These are phyloP conservation scores for Boletus mariae DNA, from an alignment of 1,284 basidiomycete species.

Conservation along the genomic window DNA sequence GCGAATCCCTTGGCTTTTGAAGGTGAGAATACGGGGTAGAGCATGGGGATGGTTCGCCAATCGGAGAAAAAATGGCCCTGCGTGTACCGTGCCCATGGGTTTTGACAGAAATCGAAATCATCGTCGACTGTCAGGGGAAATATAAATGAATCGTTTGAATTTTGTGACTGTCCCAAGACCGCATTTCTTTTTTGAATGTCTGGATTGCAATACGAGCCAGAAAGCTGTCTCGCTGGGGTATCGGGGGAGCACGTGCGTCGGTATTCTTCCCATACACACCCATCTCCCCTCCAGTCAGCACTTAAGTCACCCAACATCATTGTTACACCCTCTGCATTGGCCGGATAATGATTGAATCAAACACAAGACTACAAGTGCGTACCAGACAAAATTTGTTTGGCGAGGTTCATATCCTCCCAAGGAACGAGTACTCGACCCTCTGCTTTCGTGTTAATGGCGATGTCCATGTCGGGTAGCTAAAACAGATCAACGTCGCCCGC, in stretches of 20 bases:
- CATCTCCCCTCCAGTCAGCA: conserved; percentile 79
- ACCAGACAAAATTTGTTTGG: conserved; percentile 53
- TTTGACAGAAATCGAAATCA: conserved; percentile 71
- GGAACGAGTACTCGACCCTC: conserved; percentile 89
- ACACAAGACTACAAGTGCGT: conserved; percentile 14
- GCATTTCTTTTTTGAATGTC: conserved; percentile 13
- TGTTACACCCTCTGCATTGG: conserved; percentile 49
- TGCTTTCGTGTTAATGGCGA: conserved; percentile 87
- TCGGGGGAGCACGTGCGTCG: conserved; percentile 81
- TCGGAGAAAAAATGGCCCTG: conserved; percentile 96
- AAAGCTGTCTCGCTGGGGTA: conserved; percentile 76
- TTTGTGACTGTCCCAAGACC: conserved; percentile 16
- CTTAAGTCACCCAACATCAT: conserved; percentile 63
- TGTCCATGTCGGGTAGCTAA: conserved; percentile 86
- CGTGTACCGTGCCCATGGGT: conserved; percentile 78
- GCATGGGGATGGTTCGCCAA: conserved; percentile 82
- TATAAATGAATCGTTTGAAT: conserved; percentile 50
- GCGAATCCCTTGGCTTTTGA: conserved; percentile 79
- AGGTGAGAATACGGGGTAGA: conserved; percentile 90
- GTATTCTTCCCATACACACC: conserved; percentile 90
- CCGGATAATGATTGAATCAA: conserved; percentile 7
- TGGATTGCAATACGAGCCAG: conserved; percentile 60
- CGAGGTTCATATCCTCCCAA: conserved; percentile 80
- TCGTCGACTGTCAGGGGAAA: conserved; percentile 61
- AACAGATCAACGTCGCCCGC: conserved; percentile 8